Base-by-base conservation (phyloP, 1,284 basidiomycete species). In the Hortiboletus rubellus region DNA sequence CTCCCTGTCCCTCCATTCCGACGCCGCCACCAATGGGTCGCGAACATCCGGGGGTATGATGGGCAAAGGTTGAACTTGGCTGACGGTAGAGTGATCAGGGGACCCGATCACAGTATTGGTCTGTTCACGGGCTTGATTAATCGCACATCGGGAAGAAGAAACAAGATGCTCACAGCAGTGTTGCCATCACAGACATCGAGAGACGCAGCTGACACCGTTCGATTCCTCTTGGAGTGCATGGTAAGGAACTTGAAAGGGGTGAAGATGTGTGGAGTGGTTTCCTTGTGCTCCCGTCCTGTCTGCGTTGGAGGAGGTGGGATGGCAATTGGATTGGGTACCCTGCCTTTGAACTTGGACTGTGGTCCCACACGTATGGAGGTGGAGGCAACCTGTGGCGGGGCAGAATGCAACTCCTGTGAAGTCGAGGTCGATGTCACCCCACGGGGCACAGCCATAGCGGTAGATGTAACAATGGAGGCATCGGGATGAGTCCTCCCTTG, bases 101-200 rank as follows among this genome's bases (percentile, higher is more conserved):
- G 89, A 89, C 18, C 86, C 87, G 33, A 90, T 69, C 40, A 87
- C 81, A 15, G 89, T 89, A 63, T 85, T 91, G 27, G 83, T 72
- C 86, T 87, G 57, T 34, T 52, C 54, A 54, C 36, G 14, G 10
- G 18, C 6, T 36, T 42, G 27, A 52, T 68, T 18, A 72, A 52
- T 60, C 50, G 47, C 22, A 53, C 45, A 8, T 47, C 9, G 37
- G 50, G 27, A 48, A 50, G 31, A 46, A 5, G 31, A 18, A 36
- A 54, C 24, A 30, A 48, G 18, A 60, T 38, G 74, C 86, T 73
- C 70, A 91, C 89, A 55, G 85, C 84, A 60, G 87, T 71, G 36
- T 71, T 89, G 33, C 89, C 89, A 64, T 90, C 84, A 60, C 83
- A 81, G 14, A 87, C 89, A 67, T 91, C 89, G 36, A 87, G 74